Conservation (phyloP, 1,284 basidiomycete genomes). For the Puccinia coronata region DNA sequence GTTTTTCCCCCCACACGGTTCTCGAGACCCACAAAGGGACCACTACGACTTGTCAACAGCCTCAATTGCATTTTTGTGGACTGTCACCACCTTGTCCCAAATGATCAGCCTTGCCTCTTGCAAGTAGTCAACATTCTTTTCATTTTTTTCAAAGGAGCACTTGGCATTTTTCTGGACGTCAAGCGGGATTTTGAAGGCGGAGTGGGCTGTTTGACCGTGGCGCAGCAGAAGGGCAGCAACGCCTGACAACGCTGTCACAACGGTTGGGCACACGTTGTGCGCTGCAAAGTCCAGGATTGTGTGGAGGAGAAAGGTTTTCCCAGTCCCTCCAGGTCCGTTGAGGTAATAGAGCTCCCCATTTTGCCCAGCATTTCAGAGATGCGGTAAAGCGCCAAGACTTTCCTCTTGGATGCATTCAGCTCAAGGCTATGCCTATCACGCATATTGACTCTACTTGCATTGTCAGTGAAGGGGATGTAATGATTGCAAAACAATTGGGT, state of each 20-base stretch:
- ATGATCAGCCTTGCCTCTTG: not conserved
- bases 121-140: not conserved
- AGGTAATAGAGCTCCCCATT: no score
- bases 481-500: not conserved
- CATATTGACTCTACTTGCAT: not conserved
- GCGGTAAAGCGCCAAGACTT: not conserved
- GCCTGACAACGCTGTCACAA: not conserved
- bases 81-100: slow-evolving; percentile 11
- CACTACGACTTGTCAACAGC: not conserved
- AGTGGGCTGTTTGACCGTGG: slow-evolving; percentile 52
- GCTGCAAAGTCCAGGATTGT: not conserved
- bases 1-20: not conserved
- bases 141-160: not conserved
- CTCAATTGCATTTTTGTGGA: not conserved
- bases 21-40: not conserved
- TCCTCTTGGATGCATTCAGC: not conserved
- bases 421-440: not conserved
- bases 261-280: slow-evolving; percentile 53
- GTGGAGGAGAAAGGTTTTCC: slow-evolving; percentile 15
- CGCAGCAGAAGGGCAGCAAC: not conserved
- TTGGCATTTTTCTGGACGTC: not conserved
- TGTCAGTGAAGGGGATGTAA: not conserved
- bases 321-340: not conserved
- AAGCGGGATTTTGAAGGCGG: slow-evolving; percentile 2
- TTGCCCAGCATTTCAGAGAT: no score